Conservation (phyloP, 148 eudicot genomes). For the Rhododendron kiyosumense region DNA sequence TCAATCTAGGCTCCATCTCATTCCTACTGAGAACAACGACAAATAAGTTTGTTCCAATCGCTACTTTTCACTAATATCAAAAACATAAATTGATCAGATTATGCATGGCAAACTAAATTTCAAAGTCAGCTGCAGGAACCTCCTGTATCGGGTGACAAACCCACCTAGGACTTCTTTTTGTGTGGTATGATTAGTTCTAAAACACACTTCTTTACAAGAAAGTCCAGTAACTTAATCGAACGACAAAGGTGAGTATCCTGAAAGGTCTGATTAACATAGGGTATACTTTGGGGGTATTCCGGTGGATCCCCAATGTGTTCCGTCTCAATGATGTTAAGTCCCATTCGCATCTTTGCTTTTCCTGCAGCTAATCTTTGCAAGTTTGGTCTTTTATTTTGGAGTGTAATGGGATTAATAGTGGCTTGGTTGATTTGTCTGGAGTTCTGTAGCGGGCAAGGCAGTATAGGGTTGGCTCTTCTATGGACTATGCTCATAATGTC, state of each 20-base stretch:
- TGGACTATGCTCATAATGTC: too few species aligned
- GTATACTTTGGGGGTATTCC: not conserved
- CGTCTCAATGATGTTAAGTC: too few species aligned
- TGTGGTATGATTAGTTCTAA: not conserved
- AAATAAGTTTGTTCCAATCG: not conserved
- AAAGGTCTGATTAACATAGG: not conserved
- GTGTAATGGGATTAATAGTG: too few species aligned
- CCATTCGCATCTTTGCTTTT: too few species aligned
- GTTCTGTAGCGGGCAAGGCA: too few species aligned
- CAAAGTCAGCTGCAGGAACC: not conserved
- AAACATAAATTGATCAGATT: not conserved
- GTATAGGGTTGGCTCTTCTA: too few species aligned
- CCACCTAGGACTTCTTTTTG: not conserved
- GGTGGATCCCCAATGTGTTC: not conserved
- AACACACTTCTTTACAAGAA: not conserved
- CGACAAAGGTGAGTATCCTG: not conserved
- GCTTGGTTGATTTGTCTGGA: too few species aligned
- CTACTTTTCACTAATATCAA: not conserved
- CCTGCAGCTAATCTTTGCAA: too few species aligned
- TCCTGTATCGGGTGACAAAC: not conserved
- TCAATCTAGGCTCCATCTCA: conserved; percentile 10
- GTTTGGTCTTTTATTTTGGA: too few species aligned
- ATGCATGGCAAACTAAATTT: not conserved
- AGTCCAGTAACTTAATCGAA: not conserved
- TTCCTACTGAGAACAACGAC: not conserved